Evolutionary conservation across 1,284 basidiomycete species (phyloP).

Genomic region (Leccinum proximum): DNA sequence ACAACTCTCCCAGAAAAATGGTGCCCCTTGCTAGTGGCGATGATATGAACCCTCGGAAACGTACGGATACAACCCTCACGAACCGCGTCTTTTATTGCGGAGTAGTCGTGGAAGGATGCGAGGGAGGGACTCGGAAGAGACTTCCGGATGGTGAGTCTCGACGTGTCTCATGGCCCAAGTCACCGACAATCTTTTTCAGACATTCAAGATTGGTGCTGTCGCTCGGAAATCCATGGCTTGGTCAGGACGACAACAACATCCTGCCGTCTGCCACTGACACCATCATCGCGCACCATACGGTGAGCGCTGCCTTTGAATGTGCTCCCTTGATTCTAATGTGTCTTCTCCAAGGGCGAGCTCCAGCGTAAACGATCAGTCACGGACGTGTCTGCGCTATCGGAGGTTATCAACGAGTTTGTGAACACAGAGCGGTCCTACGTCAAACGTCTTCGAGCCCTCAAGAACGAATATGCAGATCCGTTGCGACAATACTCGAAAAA

Average conservation of each 20-base stretch:
- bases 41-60: conserved; percentile 42
- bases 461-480: conserved; percentile 87
- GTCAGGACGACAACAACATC: conserved; percentile 39
- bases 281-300: conserved; percentile 35
- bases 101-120: conserved; percentile 77
- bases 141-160: conserved; percentile 60
- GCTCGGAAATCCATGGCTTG: conserved; percentile 60
- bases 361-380: conserved; percentile 55
- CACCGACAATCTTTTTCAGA: conserved; percentile 40
- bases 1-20: conserved; percentile 64
- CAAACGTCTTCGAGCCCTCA: conserved; percentile 68
- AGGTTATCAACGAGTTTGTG: conserved; percentile 75
- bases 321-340: conserved; percentile 12
- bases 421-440: conserved; percentile 79
- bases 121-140: conserved; percentile 47
- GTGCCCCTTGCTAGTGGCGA: conserved; percentile 67
- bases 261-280: conserved; percentile 39
- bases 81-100: conserved; percentile 79
- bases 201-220: conserved; percentile 77
- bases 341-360: conserved; percentile 36
- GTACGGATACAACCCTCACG: conserved; percentile 43
- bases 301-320: conserved; percentile 33
- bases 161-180: neutral
- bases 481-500: conserved; percentile 82
- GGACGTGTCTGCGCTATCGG: conserved; percentile 59